Percentiles rank a stretch among this genome's conserved stretches.
These are phyloP conservation scores for Carex scoparia DNA, from an alignment of 176 grass and related monocot species.

Conservation along the genomic window DNA sequence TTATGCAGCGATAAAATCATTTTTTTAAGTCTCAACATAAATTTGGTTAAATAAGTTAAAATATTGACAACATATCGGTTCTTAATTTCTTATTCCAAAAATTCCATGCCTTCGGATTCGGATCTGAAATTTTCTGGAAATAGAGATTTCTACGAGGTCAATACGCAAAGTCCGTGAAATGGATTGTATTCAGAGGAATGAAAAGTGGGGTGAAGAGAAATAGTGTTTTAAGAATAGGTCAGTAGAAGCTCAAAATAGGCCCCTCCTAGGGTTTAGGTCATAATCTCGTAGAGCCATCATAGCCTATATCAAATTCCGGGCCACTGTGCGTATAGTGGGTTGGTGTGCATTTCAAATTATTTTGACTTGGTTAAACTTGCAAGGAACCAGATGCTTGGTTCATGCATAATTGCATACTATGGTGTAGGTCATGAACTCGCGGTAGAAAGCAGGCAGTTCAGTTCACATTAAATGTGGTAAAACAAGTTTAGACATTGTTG, in stretches of 20 bases:
- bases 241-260: not conserved
- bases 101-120: no score
- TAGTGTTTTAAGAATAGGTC: conserved; percentile 15
- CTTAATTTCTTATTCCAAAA: no score
- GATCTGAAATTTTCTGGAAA: not conserved
- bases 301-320: not conserved
- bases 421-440: no score
- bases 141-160: not conserved
- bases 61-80: no score
- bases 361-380: not conserved
- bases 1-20: no score
- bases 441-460: not conserved
- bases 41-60: no score
- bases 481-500: not conserved
- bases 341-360: not conserved
- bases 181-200: not conserved
- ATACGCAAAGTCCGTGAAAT: not conserved
- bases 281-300: not conserved
- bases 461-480: not conserved
- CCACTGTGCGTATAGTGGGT: not conserved
- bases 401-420: no score
- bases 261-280: not conserved
- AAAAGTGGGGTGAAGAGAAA: not conserved
- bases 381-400: no score
- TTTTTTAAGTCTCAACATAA: no score